Percentiles rank a stretch among this genome's conserved stretches.
Conservation (phyloP, 2,329 filamentous ascomycete genomes). For the Xylariaceae sp. region DNA sequence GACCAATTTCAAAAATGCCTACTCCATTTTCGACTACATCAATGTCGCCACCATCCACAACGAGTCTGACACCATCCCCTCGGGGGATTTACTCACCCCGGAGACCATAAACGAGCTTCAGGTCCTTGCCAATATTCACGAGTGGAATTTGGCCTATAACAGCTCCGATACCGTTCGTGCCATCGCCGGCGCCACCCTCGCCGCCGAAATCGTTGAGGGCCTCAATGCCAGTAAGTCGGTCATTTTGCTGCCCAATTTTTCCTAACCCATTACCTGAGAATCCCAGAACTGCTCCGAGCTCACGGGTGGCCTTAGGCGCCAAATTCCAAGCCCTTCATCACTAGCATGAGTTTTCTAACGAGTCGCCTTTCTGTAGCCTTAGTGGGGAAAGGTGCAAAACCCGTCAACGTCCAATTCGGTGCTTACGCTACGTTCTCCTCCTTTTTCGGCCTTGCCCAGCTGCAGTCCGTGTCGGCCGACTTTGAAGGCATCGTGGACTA, state of each 20-base stretch:
- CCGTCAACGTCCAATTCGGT: slow-evolving; percentile 54
- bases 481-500: slow-evolving; percentile 83
- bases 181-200: slow-evolving; percentile 55
- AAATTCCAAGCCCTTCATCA: too few relatives aligned
- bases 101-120: slow-evolving; percentile 59
- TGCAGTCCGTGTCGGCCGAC: slow-evolving; percentile 48
- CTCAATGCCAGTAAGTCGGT: slow-evolving; percentile 37
- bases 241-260: too few relatives aligned
- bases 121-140: slow-evolving; percentile 72
- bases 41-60: slow-evolving; percentile 61
- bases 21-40: slow-evolving; percentile 59
- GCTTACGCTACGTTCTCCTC: slow-evolving; percentile 59
- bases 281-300: too few relatives aligned
- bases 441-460: slow-evolving; percentile 57
- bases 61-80: slow-evolving; percentile 54
- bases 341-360: too few relatives aligned
- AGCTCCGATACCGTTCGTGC: slow-evolving; percentile 61
- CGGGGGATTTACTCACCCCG: slow-evolving; percentile 54
- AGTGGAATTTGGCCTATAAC: slow-evolving; percentile 83
- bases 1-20: slow-evolving; percentile 57
- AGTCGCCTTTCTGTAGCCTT: slow-evolving; percentile 33
- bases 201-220: slow-evolving; percentile 49
- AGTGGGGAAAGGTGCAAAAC: slow-evolving; percentile 32
- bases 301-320: too few relatives aligned
- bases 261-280: too few relatives aligned